Evolutionary conservation across 192 early-diverging fungal species (phyloP), one percentile per base, ranked within the genome.

Genomic region (Podila epicladia): DNA sequence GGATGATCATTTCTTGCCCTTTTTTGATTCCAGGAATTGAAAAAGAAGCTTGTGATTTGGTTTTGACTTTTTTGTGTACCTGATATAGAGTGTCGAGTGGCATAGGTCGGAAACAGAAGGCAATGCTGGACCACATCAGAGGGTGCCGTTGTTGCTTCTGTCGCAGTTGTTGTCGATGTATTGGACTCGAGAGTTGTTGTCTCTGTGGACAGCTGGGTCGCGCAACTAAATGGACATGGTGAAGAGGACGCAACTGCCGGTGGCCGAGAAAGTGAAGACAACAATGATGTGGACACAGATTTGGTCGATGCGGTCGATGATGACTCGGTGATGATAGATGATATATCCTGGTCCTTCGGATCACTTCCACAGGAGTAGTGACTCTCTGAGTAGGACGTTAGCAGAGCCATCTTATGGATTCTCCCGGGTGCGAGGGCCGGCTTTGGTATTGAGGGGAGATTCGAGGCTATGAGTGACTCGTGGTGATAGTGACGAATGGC

Each of bases 31-130:
- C 41, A 45, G 41, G 13, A 45, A 15, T 3, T 45, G 12, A 17
- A 8, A 17, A 45, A 17, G 41, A 45, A 45, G 41, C 12, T 45
- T 45, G 41, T 45, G 41, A 45, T 45, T 17, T 45, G 41, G 41
- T 37, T 37, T 37, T 37, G 35, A 37, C 28, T 20, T 53, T 49
- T 26, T 29, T 29, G 38, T 66, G 28, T 80, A 80, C 77, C 71
- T 69, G 70, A 69, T 65, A 62, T 66, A 64, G 78, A 71, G 38
- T 70, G 69, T 31, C 74, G 76, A 35, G 69, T 83, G 3, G 86
- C 86, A 75, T 87, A 87, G 5, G 86, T 87, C 5, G 86, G 86
- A 45, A 85, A 85, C 28, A 87, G 41, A 7, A 87, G 67, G 51
- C 86, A 87, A 41, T 87, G 75, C 5, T 83, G 73, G 6, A 37